Percentiles rank a stretch among this genome's conserved stretches.
Conservation (phyloP, 2,329 filamentous ascomycete genomes). For the Aureobasidium sp. region DNA sequence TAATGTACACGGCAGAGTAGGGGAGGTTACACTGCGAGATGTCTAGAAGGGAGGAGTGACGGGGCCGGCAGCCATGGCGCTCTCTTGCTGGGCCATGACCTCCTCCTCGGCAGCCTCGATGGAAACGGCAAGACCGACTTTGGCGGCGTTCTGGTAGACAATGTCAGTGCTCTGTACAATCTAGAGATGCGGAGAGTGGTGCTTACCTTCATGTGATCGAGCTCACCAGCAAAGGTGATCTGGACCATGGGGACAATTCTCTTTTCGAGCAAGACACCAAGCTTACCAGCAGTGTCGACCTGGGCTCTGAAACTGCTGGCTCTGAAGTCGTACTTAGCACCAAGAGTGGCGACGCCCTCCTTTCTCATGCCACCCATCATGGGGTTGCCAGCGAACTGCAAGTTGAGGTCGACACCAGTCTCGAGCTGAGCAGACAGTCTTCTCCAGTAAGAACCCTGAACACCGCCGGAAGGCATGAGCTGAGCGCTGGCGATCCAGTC, state of each 20-base stretch:
- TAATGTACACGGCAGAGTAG: constrained; percentile 13
- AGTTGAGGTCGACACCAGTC: constrained; percentile 88
- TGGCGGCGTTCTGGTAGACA: constrained; percentile 70
- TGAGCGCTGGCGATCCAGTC: constrained; percentile 94
- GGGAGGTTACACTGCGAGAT: constrained; percentile 2
- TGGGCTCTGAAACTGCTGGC: constrained; percentile 93
- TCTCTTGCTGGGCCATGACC: constrained; percentile 76
- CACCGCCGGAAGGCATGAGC: constrained; percentile 76
- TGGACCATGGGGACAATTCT: constrained; percentile 85
- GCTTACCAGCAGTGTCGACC: constrained; percentile 88
- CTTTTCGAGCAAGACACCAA: constrained; percentile 91
- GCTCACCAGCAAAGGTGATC: constrained; percentile 91
- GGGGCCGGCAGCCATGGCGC: constrained; percentile 36
- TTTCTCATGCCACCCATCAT: constrained; percentile 72
- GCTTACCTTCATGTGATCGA: constrained; percentile 91
- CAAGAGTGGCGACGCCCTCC: constrained; percentile 84
- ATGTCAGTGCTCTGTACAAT: not conserved
- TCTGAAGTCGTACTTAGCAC: constrained; percentile 97
- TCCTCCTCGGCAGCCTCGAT: constrained; percentile 81
- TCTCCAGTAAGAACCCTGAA: constrained; percentile 92
- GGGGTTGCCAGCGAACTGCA: constrained; percentile 64
- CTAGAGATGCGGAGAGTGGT: not conserved
- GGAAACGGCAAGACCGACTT: constrained; percentile 88
- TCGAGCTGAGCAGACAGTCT: constrained; percentile 90
- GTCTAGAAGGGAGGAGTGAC: constrained; percentile 44